phyloP scores from a whole-genome alignment of 1,139 yeast genomes.

The Cylindricascospora bacillispora region DNA sequence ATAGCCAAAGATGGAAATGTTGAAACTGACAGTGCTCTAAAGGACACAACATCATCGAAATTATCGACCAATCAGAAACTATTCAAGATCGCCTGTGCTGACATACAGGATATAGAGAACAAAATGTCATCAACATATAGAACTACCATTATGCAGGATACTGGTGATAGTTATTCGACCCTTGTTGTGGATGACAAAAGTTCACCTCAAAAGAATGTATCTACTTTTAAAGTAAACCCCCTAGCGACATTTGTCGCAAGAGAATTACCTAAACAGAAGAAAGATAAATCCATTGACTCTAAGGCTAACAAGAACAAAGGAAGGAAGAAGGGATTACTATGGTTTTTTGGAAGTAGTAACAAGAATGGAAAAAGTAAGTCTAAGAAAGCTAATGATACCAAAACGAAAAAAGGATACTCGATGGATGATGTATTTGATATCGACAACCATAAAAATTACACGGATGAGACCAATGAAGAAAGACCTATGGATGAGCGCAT shows the following conservation, averaged over 20 bases:
- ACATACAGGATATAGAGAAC: too few species aligned
- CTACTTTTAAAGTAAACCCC: slow-evolving; percentile 21
- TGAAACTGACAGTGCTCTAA: too few species aligned
- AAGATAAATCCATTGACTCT: slow-evolving; percentile 7
- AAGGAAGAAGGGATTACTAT: slow-evolving; percentile 12
- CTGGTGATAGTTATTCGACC: too few species aligned
- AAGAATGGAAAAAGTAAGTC: slow-evolving; percentile 5
- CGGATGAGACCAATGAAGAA: too few species aligned
- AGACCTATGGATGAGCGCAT: too few species aligned
- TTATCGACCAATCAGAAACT: slow-evolving; percentile 13
- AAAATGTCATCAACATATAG: too few species aligned
- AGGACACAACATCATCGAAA: too few species aligned
- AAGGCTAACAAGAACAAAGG: slow-evolving; percentile 7
- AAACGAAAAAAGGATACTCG: neutral
- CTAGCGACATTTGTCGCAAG: slow-evolving; percentile 17
- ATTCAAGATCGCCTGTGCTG: slow-evolving; percentile 9
- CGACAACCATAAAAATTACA: neutral
- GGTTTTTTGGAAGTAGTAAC: slow-evolving; percentile 16
- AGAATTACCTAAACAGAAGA: slow-evolving; percentile 12
- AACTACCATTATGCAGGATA: too few species aligned
- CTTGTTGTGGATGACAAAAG: too few species aligned
- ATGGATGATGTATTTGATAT: neutral
- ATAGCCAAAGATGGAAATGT: too few species aligned
- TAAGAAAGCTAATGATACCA: neutral
- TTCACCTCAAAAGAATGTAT: slow-evolving; percentile 5